phyloP scores from a whole-genome alignment of 164 flowering plant genomes.

The Nelumbo lutea region DNA sequence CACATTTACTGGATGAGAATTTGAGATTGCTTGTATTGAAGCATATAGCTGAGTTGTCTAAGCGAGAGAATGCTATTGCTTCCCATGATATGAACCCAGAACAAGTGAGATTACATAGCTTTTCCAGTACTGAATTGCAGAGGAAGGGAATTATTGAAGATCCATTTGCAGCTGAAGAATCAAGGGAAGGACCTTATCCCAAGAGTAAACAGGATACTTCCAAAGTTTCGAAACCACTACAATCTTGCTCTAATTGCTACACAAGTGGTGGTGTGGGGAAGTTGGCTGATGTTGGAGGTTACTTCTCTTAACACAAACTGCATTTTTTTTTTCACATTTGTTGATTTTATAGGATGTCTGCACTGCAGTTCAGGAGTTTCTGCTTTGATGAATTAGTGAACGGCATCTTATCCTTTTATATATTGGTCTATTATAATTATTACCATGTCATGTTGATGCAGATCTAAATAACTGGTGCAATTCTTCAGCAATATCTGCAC shows the following conservation, averaged over 20 bases:
- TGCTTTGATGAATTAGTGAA: background rate
- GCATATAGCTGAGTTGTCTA: slow-evolving; percentile 32
- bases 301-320: background rate
- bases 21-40: slow-evolving; percentile 34
- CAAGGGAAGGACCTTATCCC: slow-evolving; percentile 12
- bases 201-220: slow-evolving; percentile 14
- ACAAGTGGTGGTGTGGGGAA: slow-evolving; percentile 17
- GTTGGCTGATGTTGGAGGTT: slow-evolving; percentile 23
- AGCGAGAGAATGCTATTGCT: slow-evolving; percentile 24
- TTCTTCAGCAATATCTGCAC: slow-evolving; percentile 13
- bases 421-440: background rate
- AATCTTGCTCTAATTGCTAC: slow-evolving; percentile 16
- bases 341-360: background rate
- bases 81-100: slow-evolving; percentile 19
- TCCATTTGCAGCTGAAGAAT: slow-evolving; percentile 14
- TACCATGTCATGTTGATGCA: slow-evolving; percentile 13
- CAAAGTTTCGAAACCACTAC: slow-evolving; percentile 17
- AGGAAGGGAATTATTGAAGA: slow-evolving; percentile 13
- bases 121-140: slow-evolving; percentile 18
- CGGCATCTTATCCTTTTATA: background rate
- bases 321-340: background rate
- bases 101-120: slow-evolving; percentile 13
- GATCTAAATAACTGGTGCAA: slow-evolving; percentile 25
- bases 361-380: background rate
- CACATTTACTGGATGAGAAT: slow-evolving; percentile 32